A percentile compares a stretch with the other conserved stretches of the same genome.
Evolutionary conservation across 2,329 filamentous ascomycete genomes (phyloP).

Genomic region (Aspergillus aculeatinus): DNA sequence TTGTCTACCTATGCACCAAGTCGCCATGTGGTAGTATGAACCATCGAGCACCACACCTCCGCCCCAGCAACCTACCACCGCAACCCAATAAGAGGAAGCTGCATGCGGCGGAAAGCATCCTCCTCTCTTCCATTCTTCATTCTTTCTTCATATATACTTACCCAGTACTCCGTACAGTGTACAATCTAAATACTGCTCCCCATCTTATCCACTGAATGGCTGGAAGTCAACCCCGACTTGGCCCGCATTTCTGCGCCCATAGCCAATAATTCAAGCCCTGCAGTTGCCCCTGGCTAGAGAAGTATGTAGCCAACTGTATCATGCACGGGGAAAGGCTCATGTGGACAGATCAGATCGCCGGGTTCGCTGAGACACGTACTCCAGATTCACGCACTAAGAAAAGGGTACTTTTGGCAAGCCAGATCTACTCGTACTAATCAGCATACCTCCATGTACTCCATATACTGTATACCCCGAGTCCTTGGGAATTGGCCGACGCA

Average conservation of each 20-base stretch:
- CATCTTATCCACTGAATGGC: not conserved
- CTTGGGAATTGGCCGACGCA: not conserved
- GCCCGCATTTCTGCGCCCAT: not conserved
- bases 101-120: no score
- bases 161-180: not conserved
- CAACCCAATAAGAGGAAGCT: not conserved
- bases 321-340: conserved; percentile 6
- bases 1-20: no score
- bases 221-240: not conserved
- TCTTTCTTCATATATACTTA: not conserved
- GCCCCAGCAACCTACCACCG: not conserved
- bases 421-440: not conserved
- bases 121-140: not conserved
- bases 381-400: not conserved
- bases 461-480: no score
- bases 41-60: no score
- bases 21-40: no score
- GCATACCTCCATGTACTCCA: not conserved
- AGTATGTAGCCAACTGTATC: conserved; percentile 4
- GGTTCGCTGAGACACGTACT: not conserved
- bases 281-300: not conserved
- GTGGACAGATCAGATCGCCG: conserved; percentile 7
- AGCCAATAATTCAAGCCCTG: not conserved
- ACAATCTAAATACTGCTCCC: not conserved
- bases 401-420: not conserved